Evolutionary conservation across 1,139 yeast genomes (phyloP).

Genomic region (Protomyces gravidus): DNA sequence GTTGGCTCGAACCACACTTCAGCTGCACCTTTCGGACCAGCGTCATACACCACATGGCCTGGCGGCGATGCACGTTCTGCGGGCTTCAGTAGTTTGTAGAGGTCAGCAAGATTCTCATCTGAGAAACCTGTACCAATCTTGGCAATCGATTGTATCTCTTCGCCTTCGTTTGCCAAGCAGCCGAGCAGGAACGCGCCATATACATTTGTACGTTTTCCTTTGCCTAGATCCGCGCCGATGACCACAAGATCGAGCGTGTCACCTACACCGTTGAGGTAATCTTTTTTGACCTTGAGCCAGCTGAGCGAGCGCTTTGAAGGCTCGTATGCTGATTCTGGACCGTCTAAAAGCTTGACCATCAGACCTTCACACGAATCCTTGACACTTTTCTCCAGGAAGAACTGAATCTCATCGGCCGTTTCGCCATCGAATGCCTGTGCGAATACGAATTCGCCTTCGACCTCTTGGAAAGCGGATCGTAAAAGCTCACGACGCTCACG

Average conservation of each 20-base stretch:
- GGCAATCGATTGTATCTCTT: slow-evolving; percentile 87
- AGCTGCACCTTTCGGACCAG: slow-evolving; percentile 56
- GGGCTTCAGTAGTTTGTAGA: slow-evolving; percentile 60
- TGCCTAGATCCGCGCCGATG: slow-evolving; percentile 88
- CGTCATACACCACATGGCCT: slow-evolving; percentile 54
- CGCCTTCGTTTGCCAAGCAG: slow-evolving; percentile 74
- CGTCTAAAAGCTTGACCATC: slow-evolving; percentile 87
- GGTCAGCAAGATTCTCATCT: slow-evolving; percentile 66
- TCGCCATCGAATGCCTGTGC: slow-evolving; percentile 73
- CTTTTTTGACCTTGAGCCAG: slow-evolving; percentile 94
- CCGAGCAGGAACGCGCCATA: slow-evolving; percentile 94
- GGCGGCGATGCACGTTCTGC: slow-evolving; percentile 67
- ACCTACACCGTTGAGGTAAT: slow-evolving; percentile 88
- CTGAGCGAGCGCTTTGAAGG: slow-evolving; percentile 92
- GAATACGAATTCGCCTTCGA: slow-evolving; percentile 74
- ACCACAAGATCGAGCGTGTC: slow-evolving; percentile 93
- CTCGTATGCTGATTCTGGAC: slow-evolving; percentile 76
- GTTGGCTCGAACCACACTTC: slow-evolving; percentile 85
- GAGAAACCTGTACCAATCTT: slow-evolving; percentile 97
- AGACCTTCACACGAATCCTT: slow-evolving; percentile 91
- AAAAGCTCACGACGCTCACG: slow-evolving; percentile 64
- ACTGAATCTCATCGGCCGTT: slow-evolving; percentile 65
- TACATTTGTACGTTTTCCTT: slow-evolving; percentile 89
- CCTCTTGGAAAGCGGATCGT: slow-evolving; percentile 53
- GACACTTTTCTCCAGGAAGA: slow-evolving; percentile 83